Base-by-base conservation (phyloP, 2,329 filamentous ascomycete genomes). In the Claviceps arundinis region DNA sequence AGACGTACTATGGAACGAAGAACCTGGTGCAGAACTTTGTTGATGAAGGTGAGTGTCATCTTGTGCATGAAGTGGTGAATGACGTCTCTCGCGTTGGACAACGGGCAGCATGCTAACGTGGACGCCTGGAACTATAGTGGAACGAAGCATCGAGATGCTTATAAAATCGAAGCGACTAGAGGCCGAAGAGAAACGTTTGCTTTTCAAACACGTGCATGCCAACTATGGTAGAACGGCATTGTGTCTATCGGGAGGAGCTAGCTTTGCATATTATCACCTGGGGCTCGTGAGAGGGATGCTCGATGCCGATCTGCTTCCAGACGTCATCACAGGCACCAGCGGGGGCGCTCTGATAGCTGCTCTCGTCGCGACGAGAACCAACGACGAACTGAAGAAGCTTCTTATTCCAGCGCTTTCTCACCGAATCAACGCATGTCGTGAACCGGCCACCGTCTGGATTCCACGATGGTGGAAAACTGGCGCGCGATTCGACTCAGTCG, bases 1-100 rank as follows among this genome's bases (percentile, higher is more conserved):
- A 97, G 70, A 95, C 91, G 3, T 98, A 98, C 65, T 95, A 89
- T 60, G 93, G 93, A 37, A 97, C 93, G n/a, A 98, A 98, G 68
- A 81, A 93, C 55, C 69, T 96, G 57, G 87, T 95, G 34, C 93
- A 97, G 68, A 82, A 84, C 52, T 97, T 91, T 62, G 73, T 95
- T 45, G 88, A 96, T 55, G 90, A 97, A 69, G 75, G 82, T 83
- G 67, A 61, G 73, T 62, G 11, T 26, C 8, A 42, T 26, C 42
- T 1, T 16, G 3, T 9, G 40, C 13, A 19, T 5, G 17, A 7
- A 44, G 7, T 2, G 5, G 24, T 43, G 40, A 11, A n/a, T 8
- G n/a, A 41, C 11, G 4, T 9, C 40, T 17, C 11, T 51, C 11
- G 19, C 8, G n/a, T 37, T n/a, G 9, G 4, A 30, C 14, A 5